Evolutionary conservation across 331 rosid genomes (phyloP).

Genomic region (Spiraea crenata): DNA sequence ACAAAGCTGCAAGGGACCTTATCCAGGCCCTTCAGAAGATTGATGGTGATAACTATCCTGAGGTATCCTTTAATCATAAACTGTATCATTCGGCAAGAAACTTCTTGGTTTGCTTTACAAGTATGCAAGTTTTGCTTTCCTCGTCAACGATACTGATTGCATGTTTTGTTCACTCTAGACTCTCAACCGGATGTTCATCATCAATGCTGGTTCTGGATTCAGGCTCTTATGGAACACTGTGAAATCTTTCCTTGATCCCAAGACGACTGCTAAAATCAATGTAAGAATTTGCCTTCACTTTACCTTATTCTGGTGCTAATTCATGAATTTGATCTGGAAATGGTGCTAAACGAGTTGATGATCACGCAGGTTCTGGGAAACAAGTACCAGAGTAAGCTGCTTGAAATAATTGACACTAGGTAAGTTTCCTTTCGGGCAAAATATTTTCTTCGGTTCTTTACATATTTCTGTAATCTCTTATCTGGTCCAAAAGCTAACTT

Average conservation of each 20-base stretch:
- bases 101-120: slow-evolving; percentile 3
- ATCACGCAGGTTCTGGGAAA: slow-evolving; percentile 70
- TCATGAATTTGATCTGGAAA: slow-evolving; percentile 14
- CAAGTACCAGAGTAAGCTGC: slow-evolving; percentile 95
- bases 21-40: slow-evolving; percentile 79
- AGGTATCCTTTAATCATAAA: slow-evolving; percentile 45
- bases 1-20: slow-evolving; percentile 94
- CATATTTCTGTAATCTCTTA: slow-evolving; percentile 3
- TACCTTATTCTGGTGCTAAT: not conserved
- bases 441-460: not conserved
- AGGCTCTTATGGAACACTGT: slow-evolving; percentile 88
- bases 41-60: slow-evolving; percentile 95
- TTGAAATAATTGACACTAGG: slow-evolving; percentile 89
- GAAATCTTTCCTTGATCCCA: slow-evolving; percentile 90
- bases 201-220: slow-evolving; percentile 97
- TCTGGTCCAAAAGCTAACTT: slow-evolving; percentile 9
- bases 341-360: slow-evolving; percentile 23
- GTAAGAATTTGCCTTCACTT: slow-evolving; percentile 33
- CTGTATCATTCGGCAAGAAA: not conserved
- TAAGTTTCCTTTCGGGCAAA: slow-evolving; percentile 11
- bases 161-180: slow-evolving; percentile 36
- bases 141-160: slow-evolving; percentile 10
- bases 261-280: slow-evolving; percentile 85
- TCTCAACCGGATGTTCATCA: slow-evolving; percentile 90
- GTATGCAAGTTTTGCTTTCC: not conserved